Evolutionary conservation across 129 eudicot species (phyloP).

Genomic region (Flaveria robusta): DNA sequence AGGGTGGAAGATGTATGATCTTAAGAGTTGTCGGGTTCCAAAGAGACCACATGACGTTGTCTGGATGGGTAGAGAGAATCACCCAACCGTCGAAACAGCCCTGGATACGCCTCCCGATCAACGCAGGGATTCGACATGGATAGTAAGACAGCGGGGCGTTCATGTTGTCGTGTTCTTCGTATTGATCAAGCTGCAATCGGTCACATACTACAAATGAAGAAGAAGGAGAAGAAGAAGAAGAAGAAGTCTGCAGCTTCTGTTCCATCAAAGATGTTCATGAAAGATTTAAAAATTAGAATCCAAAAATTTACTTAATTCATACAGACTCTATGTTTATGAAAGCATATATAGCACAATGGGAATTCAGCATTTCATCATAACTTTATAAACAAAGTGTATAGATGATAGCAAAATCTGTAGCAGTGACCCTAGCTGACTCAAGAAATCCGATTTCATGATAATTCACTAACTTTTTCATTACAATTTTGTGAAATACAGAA

Average conservation of each 20-base stretch:
- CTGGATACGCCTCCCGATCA: conserved; percentile 1
- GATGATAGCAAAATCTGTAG: too few species aligned
- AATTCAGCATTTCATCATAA: too few species aligned
- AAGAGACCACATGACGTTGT: neutral
- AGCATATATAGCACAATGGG: too few species aligned
- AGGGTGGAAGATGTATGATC: neutral
- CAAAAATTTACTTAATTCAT: too few species aligned
- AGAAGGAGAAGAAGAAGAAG: neutral
- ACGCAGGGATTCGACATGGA: conserved; percentile 15
- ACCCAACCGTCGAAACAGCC: neutral
- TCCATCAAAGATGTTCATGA: conserved; percentile 5
- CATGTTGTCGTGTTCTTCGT: neutral
- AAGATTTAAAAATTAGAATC: neutral
- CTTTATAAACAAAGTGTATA: too few species aligned
- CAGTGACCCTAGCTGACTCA: too few species aligned
- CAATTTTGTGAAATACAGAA: too few species aligned
- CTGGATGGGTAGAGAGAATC: neutral
- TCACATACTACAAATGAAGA: neutral
- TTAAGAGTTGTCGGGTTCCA: neutral
- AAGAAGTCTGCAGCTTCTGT: neutral
- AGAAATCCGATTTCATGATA: too few species aligned
- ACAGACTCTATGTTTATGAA: too few species aligned
- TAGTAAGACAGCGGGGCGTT: neutral
- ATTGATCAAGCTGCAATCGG: neutral
- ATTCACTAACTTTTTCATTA: too few species aligned